Evolutionary conservation across 495 filamentous ascomycete genomes (phyloP), one percentile per base, ranked within the genome.

Genomic region (Penicillium verhagenii): DNA sequence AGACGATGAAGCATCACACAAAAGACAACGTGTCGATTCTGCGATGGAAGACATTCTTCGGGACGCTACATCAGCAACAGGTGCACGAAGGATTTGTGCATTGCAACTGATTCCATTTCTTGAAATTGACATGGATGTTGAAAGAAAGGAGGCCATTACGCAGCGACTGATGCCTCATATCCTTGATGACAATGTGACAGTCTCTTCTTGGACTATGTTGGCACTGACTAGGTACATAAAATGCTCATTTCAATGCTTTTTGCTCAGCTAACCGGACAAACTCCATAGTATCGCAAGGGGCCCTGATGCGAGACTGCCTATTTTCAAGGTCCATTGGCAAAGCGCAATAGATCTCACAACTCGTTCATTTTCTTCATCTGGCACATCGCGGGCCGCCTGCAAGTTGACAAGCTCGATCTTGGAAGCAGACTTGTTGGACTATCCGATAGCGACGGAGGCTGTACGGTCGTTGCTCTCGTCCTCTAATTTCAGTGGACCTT

Each of bases 101-200:
- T 71, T 97, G 21, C 91, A 96, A 58, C 73, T 90, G n/a, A 61
- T 96, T 19, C 83, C 88, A 0, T 95, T 97, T 60, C 74, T 91
- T 24, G 65, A 78, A 33, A 65, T 71, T 21, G 70, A 67, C 53
- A 50, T 60, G 7, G 59, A 59, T 16, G 33, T 74, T 38, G 75
- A 78, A n/a, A 68, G 67, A 14, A 79, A 80, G 47, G 66, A 67
- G 11, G 61, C 59, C 7, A 61, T 77, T 6, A 45, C 86, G n/a
- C 74, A 79, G 44, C 69, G 66, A 44, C 71, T 88, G 13, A 59
- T 74, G 16, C 57, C 73, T 4, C 72, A 66, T 61, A 73, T 87
- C 48, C 63, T 81, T 39, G 84, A 87, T 58, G 82, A 86, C 50
- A 82, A 81, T 53, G 61, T 59, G 14, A 54, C 61, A 2, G 64